Conservation (phyloP, 2,329 filamentous ascomycete genomes). For the Myriosclerotinia scirpicola region DNA sequence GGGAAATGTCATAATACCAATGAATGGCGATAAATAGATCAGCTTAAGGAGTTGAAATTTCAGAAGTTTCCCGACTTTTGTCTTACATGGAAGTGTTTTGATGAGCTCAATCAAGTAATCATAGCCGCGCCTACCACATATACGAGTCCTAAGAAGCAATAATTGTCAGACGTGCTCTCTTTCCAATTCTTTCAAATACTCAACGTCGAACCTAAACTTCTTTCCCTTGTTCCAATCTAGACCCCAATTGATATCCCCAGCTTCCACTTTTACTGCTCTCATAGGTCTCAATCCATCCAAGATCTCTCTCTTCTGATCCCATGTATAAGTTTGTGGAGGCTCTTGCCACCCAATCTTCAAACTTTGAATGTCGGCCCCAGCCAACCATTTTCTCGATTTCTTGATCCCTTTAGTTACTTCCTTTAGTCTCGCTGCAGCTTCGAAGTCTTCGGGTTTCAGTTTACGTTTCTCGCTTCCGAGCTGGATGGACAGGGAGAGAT, state of each 20-base stretch:
- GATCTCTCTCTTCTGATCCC: conserved; percentile 35
- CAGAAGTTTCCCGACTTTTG: not conserved
- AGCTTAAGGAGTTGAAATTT: conserved; percentile 12
- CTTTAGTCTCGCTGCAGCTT: conserved; percentile 58
- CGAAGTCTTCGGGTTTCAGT: conserved; percentile 40
- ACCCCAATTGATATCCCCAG: conserved; percentile 37
- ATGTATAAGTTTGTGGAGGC: conserved; percentile 37
- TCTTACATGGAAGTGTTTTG: conserved; percentile 3
- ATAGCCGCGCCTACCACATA: conserved; percentile 7
- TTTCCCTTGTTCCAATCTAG: conserved; percentile 36
- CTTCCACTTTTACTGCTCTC: conserved; percentile 29
- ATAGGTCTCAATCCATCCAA: conserved; percentile 34
- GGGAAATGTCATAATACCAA: conserved; percentile 14
- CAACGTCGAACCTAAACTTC: conserved; percentile 34
- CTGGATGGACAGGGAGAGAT: conserved; percentile 34
- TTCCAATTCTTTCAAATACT: conserved; percentile 35
- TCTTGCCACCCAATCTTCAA: conserved; percentile 36
- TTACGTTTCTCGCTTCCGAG: conserved; percentile 40
- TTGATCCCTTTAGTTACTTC: conserved; percentile 71
- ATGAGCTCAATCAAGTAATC: not conserved
- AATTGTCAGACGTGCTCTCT: conserved; percentile 22
- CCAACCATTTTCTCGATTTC: conserved; percentile 36
- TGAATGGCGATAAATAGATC: conserved; percentile 3
- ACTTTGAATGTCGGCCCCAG: conserved; percentile 32
- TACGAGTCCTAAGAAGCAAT: not conserved